Percentiles rank a stretch among this genome's conserved stretches.
Evolutionary conservation across 768 basidiomycete genomes (phyloP).

Genomic region (Pleurotus citrinopileatus): DNA sequence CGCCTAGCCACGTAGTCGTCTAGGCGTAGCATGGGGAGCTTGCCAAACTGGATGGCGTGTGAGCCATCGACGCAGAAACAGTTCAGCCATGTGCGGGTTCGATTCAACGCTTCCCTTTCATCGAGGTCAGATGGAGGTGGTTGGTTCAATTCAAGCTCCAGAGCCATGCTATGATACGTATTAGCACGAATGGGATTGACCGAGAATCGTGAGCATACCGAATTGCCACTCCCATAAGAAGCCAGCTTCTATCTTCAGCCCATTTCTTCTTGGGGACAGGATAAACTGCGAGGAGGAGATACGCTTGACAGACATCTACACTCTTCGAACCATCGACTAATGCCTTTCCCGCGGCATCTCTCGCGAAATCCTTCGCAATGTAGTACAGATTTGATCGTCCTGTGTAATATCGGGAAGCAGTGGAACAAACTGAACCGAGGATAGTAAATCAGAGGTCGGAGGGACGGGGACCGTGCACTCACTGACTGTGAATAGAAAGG

Average conservation of each 20-base stretch:
- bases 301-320: slow-evolving; percentile 76
- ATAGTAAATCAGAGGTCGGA: neutral
- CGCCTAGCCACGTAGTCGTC: slow-evolving; percentile 60
- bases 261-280: slow-evolving; percentile 59
- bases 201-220: slow-evolving; percentile 31
- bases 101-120: slow-evolving; percentile 65
- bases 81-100: slow-evolving; percentile 72
- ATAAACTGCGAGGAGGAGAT: slow-evolving; percentile 59
- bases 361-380: slow-evolving; percentile 59
- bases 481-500: slow-evolving; percentile 63
- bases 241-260: slow-evolving; percentile 72
- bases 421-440: slow-evolving; percentile 53
- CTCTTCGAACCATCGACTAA: slow-evolving; percentile 60
- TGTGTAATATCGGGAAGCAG: slow-evolving; percentile 64
- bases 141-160: slow-evolving; percentile 67
- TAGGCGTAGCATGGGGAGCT: slow-evolving; percentile 60
- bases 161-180: slow-evolving; percentile 50
- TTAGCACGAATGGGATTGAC: neutral
- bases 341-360: slow-evolving; percentile 56
- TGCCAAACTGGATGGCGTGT: slow-evolving; percentile 73
- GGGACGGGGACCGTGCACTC: slow-evolving; percentile 21
- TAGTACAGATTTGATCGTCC: slow-evolving; percentile 52
- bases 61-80: slow-evolving; percentile 77
- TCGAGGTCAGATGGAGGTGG: slow-evolving; percentile 45
- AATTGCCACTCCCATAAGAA: slow-evolving; percentile 70